Evolutionary conservation across 306 rosid genomes (phyloP), one percentile per base, ranked within the genome.

Genomic region (Albizia julibrissin): DNA sequence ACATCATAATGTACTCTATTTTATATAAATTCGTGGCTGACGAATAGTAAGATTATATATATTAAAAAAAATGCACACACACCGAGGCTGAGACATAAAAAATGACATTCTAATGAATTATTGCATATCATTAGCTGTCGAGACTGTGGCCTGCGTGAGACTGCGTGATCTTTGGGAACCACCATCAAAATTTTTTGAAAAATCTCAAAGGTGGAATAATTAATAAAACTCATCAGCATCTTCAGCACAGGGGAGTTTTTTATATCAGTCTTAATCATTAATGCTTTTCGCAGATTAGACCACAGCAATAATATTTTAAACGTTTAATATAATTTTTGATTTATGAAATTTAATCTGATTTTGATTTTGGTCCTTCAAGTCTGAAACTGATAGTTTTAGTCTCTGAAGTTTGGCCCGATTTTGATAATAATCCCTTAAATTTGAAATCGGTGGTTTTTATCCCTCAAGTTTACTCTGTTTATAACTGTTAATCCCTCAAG

Each of bases 41-140:
- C 18, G 14, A 67, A 18, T 8, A 67, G 58, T 46, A 80, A 72
- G 66, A 59, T n/a, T n/a, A n/a, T n/a, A n/a, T n/a, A n/a, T n/a
- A n/a, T n/a, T n/a, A n/a, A n/a, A n/a, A 47, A 11, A 56, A 78
- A 22, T 11, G 65, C 8, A 10, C 18, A 21, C 29, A 37, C 21
- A 1, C 10, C 27, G 74, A 69, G 34, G 26, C 21, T 11, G 10
- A 22, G 47, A 69, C 74, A 44, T 27, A 46, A 86, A 86, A 29
- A 31, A n/a, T 43, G 56, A 33, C 64, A 52, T 66, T 54, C 87
- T 8, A 29, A 6, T 65, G 77, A 79, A 81, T 88, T 69, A 85
- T 83, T 85, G 87, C 81, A 66, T 58, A 71, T 88, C 80, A 83
- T 64, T 80, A 85, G 87, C 86, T 77, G 88, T 83, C 75, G 42